Conservation (phyloP, 2,329 filamentous ascomycete genomes). For the Exophiala viscosa region DNA sequence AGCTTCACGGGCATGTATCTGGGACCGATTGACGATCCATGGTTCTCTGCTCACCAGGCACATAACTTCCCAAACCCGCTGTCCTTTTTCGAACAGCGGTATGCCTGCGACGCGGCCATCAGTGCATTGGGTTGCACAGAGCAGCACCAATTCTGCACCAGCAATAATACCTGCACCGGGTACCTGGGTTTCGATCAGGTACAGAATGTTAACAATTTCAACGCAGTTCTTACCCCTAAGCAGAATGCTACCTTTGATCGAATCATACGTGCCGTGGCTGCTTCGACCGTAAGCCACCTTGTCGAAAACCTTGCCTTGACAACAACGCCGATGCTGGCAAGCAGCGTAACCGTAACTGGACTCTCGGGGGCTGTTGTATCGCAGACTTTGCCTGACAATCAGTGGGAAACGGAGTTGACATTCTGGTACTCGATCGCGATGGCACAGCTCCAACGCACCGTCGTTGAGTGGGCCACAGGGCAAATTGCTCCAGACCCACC, state of each 20-base stretch:
- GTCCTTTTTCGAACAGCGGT: conserved; percentile 10
- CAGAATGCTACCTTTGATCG: conserved; percentile 22
- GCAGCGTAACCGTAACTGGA: conserved; percentile 4
- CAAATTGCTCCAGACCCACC: conserved; percentile 15
- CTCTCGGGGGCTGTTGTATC: conserved; percentile 10
- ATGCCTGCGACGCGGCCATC: conserved; percentile 12
- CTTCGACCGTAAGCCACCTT: conserved; percentile 1
- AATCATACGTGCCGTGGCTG: conserved; percentile 10
- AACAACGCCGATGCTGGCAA: conserved; percentile 14
- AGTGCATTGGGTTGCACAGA: conserved; percentile 22
- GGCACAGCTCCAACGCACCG: conserved; percentile 19
- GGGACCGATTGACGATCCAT: conserved; percentile 19
- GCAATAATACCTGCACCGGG: conserved; percentile 14
- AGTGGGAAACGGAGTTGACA: conserved; percentile 19
- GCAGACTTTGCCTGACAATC: conserved; percentile 13
- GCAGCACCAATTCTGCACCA: conserved; percentile 22
- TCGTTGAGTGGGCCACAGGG: conserved; percentile 18
- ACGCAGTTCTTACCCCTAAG: conserved; percentile 8
- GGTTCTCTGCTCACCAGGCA: conserved; percentile 18
- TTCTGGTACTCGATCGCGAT: conserved; percentile 23
- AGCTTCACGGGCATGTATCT: conserved; percentile 21
- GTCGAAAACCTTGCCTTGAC: conserved; percentile 6
- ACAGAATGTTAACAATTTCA: conserved; percentile 14
- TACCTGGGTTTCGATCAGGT: conserved; percentile 20
- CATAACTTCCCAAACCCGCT: not conserved